phyloP scores from a whole-genome alignment of 148 eudicot genomes.

The Chenopodium album region DNA sequence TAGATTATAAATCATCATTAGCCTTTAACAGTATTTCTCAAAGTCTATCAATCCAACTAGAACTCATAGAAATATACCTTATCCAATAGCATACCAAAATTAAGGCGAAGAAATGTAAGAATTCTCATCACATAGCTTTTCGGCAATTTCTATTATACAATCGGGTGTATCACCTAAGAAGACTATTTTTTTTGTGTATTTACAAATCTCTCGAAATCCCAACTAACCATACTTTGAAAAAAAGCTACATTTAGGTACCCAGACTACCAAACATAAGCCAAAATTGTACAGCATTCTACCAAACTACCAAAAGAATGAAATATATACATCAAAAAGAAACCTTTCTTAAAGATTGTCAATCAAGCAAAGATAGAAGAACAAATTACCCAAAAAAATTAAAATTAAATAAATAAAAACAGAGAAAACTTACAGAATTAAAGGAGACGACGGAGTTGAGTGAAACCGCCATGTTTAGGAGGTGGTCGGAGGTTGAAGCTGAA shows the following conservation, averaged over 20 bases:
- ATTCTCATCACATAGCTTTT: background rate
- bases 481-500: slow-evolving; percentile 25
- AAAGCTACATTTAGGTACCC: background rate
- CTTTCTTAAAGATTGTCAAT: background rate
- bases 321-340: background rate
- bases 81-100: background rate
- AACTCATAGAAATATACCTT: too few species aligned
- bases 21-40: too few species aligned
- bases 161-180: too few species aligned
- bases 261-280: too few species aligned
- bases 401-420: background rate
- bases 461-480: slow-evolving; percentile 43
- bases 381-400: too few species aligned
- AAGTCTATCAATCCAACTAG: too few species aligned
- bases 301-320: background rate
- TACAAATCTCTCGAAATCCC: too few species aligned
- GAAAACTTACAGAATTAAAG: slow-evolving; percentile 41
- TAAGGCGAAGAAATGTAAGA: background rate
- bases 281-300: background rate
- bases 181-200: too few species aligned
- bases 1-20: too few species aligned
- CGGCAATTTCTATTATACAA: too few species aligned
- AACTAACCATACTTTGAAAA: background rate
- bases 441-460: slow-evolving; percentile 52
- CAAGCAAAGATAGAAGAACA: background rate